Base-by-base conservation (phyloP, 495 filamentous ascomycete genomes). In the Aspergillus coremiiformis region DNA sequence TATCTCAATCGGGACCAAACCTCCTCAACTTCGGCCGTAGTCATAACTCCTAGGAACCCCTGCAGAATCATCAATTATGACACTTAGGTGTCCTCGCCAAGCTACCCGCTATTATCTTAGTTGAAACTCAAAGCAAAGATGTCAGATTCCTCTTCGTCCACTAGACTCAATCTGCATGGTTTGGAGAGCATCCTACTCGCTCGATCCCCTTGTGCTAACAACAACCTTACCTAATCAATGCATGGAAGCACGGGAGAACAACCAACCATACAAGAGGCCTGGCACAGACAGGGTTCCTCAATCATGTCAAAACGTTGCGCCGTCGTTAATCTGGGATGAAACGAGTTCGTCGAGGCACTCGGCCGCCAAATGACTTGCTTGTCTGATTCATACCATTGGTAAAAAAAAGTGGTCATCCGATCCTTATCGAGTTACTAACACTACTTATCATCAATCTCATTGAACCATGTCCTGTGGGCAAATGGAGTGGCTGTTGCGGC, bases 181-280 rank as follows among this genome's bases (percentile, higher is more conserved):
- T 41, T 30, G 19, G 29, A 14, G 29, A 26, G 22, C 50, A 44
- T 23, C 50, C 20, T 47, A 37, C 41, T 39, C 30, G 50, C 23
- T 26, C 20, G 42, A 20, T 26, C 29, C n/a, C 14, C 39, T 12
- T 15, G 4, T 29, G 19, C 44, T 47, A 42, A 44, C 5, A n/a
- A n/a, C n/a, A 20, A 41, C 29, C n/a, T n/a, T n/a, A n/a, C n/a
- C n/a, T n/a, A n/a, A n/a, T n/a, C 44, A 42, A 61, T 65, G 61
- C 66, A 68, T 68, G 52, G 63, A 66, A 68, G 55, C 50, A 49
- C 61, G 66, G 61, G 55, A 68, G 61, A 68, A 68, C 23, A 47
- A 48, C 48, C 14, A 6, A 5, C 4, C 37, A 20, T 15, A 21
- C 20, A 21, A 3, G 19, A 17, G 15, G 4, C 19, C n/a, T 12